phyloP scores from a whole-genome alignment of 2,329 filamentous ascomycete genomes.

The Arthrobotrys conoides region DNA sequence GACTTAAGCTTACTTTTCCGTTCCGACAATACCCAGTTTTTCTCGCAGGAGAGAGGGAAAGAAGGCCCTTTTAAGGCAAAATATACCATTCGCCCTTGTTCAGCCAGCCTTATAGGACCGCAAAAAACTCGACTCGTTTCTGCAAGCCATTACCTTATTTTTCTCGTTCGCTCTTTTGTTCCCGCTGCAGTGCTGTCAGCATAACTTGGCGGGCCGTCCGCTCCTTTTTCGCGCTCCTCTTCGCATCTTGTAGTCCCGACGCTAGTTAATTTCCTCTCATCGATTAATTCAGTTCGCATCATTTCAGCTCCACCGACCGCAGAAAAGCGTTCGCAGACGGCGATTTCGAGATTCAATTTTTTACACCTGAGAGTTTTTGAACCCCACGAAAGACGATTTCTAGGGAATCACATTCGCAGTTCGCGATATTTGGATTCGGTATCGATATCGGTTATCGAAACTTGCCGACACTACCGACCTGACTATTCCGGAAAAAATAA shows the following conservation, averaged over 20 bases:
- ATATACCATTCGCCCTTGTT: constrained; percentile 20
- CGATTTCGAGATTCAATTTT: not conserved
- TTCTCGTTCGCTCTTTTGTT: constrained; percentile 7
- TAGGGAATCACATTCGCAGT: not conserved
- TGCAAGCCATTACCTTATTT: constrained; percentile 20
- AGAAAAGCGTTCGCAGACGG: not conserved
- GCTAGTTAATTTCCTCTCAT: constrained; percentile 7
- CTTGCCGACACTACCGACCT: constrained; percentile 15
- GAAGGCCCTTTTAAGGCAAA: constrained; percentile 11
- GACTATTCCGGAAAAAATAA: constrained; percentile 23
- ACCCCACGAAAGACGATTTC: not conserved
- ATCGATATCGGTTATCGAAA: constrained; percentile 24
- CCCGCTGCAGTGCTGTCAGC: not conserved
- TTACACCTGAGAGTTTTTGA: not conserved
- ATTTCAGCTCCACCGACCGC: constrained; percentile 12
- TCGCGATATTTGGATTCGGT: constrained; percentile 9
- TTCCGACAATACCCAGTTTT: constrained; percentile 22
- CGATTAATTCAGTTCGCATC: not conserved
- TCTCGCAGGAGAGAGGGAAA: not conserved
- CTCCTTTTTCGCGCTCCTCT: constrained; percentile 5
- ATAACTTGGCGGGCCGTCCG: constrained; percentile 19
- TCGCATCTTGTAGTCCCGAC: constrained; percentile 1
- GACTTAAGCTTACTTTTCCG: not conserved
- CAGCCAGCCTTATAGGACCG: constrained; percentile 30
- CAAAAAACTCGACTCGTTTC: constrained; percentile 1